These are phyloP conservation scores for Pyrus betulifolia DNA, from an alignment of 306 rosid species.

Conservation along the genomic window DNA sequence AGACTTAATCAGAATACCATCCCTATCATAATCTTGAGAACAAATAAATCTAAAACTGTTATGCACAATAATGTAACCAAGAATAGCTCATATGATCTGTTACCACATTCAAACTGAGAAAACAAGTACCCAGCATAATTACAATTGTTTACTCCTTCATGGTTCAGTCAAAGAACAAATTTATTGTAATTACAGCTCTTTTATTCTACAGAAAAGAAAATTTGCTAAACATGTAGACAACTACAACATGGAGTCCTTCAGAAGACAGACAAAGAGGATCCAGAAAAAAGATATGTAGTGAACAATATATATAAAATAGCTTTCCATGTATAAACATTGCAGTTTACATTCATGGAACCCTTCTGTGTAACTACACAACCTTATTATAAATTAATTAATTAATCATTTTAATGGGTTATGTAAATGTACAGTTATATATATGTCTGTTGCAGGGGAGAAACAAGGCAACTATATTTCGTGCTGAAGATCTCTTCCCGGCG, in stretches of 20 bases:
- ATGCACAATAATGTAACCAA: not conserved
- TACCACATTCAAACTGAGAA: not conserved
- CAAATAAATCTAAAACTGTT: too few relatives aligned
- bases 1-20: too few relatives aligned
- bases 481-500: constrained; percentile 23
- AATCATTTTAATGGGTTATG: not conserved
- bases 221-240: not conserved
- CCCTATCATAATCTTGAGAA: too few relatives aligned
- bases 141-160: not conserved
- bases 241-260: constrained; percentile 12
- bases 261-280: constrained; percentile 25
- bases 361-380: not conserved
- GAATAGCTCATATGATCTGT: not conserved
- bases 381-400: not conserved
- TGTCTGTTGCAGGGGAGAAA: constrained; percentile 20
- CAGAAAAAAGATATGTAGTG: not conserved
- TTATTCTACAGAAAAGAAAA: not conserved
- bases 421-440: too few relatives aligned
- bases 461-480: constrained; percentile 28
- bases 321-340: not conserved
- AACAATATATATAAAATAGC: not conserved
- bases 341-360: constrained; percentile 11
- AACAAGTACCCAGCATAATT: not conserved
- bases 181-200: not conserved
- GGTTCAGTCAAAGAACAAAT: not conserved